Evolutionary conservation across 1,139 yeast species (phyloP).

Genomic region (Meyerozyma carpophila): DNA sequence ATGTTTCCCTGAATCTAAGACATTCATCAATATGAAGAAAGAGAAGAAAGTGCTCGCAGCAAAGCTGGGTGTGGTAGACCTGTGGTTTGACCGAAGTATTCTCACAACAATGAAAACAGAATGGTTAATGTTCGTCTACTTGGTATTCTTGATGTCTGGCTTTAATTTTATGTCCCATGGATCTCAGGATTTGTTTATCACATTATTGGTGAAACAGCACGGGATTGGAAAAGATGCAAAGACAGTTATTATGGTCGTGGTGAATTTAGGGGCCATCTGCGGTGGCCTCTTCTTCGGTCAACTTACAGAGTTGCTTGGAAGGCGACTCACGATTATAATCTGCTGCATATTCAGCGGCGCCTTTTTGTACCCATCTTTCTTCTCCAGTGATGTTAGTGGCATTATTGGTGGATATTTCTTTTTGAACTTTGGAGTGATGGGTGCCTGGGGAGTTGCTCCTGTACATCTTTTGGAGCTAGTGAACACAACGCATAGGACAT

Average conservation of each 20-base stretch:
- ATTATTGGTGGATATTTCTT: slow-evolving; percentile 21
- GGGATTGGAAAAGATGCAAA: slow-evolving; percentile 25
- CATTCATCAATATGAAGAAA: slow-evolving; percentile 26
- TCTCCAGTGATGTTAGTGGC: slow-evolving; percentile 13
- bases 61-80: slow-evolving; percentile 6
- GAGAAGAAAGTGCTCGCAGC: slow-evolving; percentile 8
- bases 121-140: slow-evolving; percentile 40
- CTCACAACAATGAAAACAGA: slow-evolving; percentile 25
- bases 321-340: slow-evolving; percentile 38
- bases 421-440: slow-evolving; percentile 28
- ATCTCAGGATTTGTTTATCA: slow-evolving; percentile 50
- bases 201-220: slow-evolving; percentile 38
- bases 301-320: slow-evolving; percentile 39
- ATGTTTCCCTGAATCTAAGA: slow-evolving; percentile 55
- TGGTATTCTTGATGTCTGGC: slow-evolving; percentile 43
- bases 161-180: slow-evolving; percentile 53
- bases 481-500: slow-evolving; percentile 29
- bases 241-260: slow-evolving; percentile 42
- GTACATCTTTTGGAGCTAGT: slow-evolving; percentile 32
- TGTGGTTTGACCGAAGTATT: slow-evolving; percentile 9
- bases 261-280: slow-evolving; percentile 45
- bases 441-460: slow-evolving; percentile 36
- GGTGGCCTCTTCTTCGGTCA: slow-evolving; percentile 49
- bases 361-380: slow-evolving; percentile 30
- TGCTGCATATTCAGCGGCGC: slow-evolving; percentile 28